A percentile compares a stretch with the other conserved stretches of the same genome.
phyloP scores from a whole-genome alignment of 2,329 filamentous ascomycete species.

The Thelonectria olida region DNA sequence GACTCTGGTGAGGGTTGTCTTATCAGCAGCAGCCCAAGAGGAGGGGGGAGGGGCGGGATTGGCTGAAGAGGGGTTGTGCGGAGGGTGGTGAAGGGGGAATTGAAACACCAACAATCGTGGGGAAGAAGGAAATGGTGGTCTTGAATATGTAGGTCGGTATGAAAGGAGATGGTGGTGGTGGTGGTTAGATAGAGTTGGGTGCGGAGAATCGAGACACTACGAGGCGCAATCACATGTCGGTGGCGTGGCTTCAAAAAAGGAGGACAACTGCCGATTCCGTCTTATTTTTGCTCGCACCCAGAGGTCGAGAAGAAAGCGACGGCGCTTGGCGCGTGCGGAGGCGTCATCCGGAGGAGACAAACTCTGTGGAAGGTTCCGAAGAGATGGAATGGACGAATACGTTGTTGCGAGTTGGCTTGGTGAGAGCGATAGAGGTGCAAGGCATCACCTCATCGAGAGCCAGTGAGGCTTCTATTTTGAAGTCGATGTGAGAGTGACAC shows the following conservation, averaged over 20 bases:
- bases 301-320: background rate
- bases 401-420: too few species aligned
- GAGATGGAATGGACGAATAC: too few species aligned
- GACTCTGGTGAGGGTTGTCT: too few species aligned
- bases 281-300: background rate
- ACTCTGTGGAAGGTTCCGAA: background rate
- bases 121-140: constrained; percentile 3
- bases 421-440: too few species aligned
- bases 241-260: constrained; percentile 20
- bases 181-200: background rate
- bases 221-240: constrained; percentile 38
- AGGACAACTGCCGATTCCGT: background rate
- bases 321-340: too few species aligned
- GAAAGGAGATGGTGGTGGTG: background rate
- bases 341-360: too few species aligned
- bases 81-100: background rate
- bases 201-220: background rate
- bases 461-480: too few species aligned
- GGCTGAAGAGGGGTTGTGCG: constrained; percentile 8
- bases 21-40: too few species aligned
- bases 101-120: too few species aligned
- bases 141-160: background rate
- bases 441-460: too few species aligned
- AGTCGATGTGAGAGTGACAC: too few species aligned
- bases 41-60: constrained; percentile 7